phyloP scores from a whole-genome alignment of 1,139 yeast species.

The Kurtzmaniella quercitrusa region DNA sequence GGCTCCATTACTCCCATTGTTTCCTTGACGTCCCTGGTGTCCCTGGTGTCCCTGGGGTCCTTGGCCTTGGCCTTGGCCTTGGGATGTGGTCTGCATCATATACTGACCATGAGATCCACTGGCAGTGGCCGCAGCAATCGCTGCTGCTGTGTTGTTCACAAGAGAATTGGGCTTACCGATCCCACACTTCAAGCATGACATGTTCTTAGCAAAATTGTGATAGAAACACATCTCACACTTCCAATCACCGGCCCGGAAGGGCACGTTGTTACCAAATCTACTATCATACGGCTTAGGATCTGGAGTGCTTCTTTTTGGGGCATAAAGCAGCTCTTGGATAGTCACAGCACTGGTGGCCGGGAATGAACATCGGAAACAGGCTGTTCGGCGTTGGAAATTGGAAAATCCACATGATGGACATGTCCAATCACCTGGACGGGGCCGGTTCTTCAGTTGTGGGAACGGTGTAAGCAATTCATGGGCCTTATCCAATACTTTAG shows the following conservation, averaged over 20 bases:
- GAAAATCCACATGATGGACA: slow-evolving; percentile 96
- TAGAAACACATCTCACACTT: slow-evolving; percentile 85
- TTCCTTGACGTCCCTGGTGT: slow-evolving; percentile 2
- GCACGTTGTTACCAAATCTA: slow-evolving; percentile 49
- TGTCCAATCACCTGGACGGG: slow-evolving; percentile 97
- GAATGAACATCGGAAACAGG: slow-evolving; percentile 89
- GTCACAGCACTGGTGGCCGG: slow-evolving; percentile 75
- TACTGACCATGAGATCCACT: slow-evolving; percentile 37
- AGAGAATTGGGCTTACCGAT: slow-evolving; percentile 57
- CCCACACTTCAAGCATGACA: slow-evolving; percentile 84
- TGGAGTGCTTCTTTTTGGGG: slow-evolving; percentile 6
- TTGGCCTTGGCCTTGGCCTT: slow-evolving; percentile 1
- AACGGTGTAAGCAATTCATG: slow-evolving; percentile 77
- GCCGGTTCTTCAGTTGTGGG: slow-evolving; percentile 85
- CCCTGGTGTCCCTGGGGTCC: slow-evolving; percentile 2
- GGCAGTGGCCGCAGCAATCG: slow-evolving; percentile 52
- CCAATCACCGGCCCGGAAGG: slow-evolving; percentile 98
- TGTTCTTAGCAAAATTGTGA: slow-evolving; percentile 91
- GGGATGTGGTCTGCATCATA: slow-evolving; percentile 11
- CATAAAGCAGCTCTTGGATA: slow-evolving; percentile 50
- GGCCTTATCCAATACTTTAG: slow-evolving; percentile 73
- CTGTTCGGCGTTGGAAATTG: slow-evolving; percentile 90
- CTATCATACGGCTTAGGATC: slow-evolving; percentile 7
- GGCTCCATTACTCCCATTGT: slow-evolving; percentile 1
- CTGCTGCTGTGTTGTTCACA: slow-evolving; percentile 46